Evolutionary conservation across 2,329 filamentous ascomycete species (phyloP), one percentile per base, ranked within the genome.

Genomic region (Venturia oleaginea): DNA sequence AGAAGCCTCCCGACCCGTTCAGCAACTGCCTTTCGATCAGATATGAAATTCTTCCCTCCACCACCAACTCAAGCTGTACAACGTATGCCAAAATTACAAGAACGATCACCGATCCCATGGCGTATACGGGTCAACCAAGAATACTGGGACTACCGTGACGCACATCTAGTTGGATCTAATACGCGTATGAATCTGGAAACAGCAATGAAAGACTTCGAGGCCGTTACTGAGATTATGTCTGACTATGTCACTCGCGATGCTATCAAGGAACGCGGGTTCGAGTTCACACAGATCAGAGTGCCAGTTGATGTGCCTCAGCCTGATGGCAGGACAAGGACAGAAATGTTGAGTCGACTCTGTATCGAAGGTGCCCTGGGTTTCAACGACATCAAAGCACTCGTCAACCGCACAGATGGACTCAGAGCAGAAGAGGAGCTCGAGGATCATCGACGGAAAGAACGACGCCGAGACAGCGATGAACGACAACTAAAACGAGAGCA

Each of bases 101-200:
- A 43, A 59, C 51, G 32, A 37, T 13, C 51, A 43, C 17, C 17
- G 24, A 64, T 64, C 15, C 65, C 51, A 6, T 66, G 61, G 62
- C 51, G 62, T 30, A 42, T 66, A 17, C 55, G 63, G 17, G 38
- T 61, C 11, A 43, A 61, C 22, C 54, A 66, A 6, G 24, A 59
- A 15, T 65, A 55, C 51, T 66, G 65, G 65, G 65, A 65, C 22
- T 65, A 61, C 42, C 30, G 32, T 24, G 57, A 66, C 30, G 55
- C 32, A 15, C n/a, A 5, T 22, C 11, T 48, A n/a, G 32, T 61
- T 4, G 40, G 22, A 17, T 61, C 51, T 22, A 66, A 66, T 24
- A 51, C 48, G 5, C 40, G 54, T 17, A 66, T 27, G 40, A 22
- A 32, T 2, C 32, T 46, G n/a, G 17, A 19, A 19, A 63, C 17